Evolutionary conservation across 1,284 basidiomycete species (phyloP).

Genomic region (Ustilago xerochloae): DNA sequence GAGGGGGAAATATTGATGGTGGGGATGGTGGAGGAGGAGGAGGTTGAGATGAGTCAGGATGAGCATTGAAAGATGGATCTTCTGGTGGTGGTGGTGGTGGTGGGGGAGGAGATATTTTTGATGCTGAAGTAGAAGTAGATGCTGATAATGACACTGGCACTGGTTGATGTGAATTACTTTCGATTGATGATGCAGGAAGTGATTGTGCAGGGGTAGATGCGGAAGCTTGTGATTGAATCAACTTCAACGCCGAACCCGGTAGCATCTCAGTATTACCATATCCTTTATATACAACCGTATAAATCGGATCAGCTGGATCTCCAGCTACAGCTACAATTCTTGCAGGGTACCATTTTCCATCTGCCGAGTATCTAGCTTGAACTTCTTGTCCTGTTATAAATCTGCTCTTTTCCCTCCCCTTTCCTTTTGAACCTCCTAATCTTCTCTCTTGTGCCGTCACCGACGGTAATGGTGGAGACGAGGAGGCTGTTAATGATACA

Average conservation of each 20-base stretch:
- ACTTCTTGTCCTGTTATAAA: constrained; percentile 85
- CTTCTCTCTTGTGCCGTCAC: too few relatives aligned
- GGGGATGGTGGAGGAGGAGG: constrained; percentile 19
- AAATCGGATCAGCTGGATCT: constrained; percentile 83
- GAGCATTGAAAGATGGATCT: background rate
- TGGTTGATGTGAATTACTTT: too few relatives aligned
- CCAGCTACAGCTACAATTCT: constrained; percentile 77
- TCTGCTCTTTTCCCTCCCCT: background rate
- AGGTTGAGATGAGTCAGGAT: background rate
- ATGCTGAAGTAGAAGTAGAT: too few relatives aligned
- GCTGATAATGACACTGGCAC: too few relatives aligned
- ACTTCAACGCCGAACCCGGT: constrained; percentile 78
- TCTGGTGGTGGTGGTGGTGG: background rate
- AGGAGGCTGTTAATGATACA: too few relatives aligned
- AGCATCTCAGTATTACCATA: constrained; percentile 95
- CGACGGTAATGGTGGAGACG: background rate
- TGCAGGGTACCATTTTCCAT: constrained; percentile 58
- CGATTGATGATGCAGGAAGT: too few relatives aligned
- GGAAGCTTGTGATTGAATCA: background rate
- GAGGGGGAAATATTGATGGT: background rate
- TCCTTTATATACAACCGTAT: constrained; percentile 92
- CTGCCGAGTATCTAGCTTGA: constrained; percentile 79
- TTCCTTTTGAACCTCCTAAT: too few relatives aligned
- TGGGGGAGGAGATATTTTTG: too few relatives aligned
- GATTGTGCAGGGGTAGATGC: too few relatives aligned